Evolutionary conservation across 1,139 yeast genomes (phyloP).

Genomic region (Kodamaea arcana): DNA sequence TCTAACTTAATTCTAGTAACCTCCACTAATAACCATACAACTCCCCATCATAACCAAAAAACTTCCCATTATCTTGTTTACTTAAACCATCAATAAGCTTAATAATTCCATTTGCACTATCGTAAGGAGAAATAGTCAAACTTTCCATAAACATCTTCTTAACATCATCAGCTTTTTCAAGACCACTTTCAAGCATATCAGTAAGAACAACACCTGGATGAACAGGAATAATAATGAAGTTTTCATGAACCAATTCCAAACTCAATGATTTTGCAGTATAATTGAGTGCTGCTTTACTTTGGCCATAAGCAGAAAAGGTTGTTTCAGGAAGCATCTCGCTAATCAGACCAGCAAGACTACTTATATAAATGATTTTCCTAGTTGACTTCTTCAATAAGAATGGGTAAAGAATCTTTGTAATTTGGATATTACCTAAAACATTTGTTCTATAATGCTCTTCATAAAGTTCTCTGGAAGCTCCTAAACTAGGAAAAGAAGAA

Average conservation of each 20-base stretch:
- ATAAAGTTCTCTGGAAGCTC: constrained; percentile 1
- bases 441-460: constrained; percentile 3
- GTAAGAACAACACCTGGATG: constrained; percentile 32
- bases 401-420: constrained; percentile 2
- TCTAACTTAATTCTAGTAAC: no score
- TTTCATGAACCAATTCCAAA: constrained; percentile 18
- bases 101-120: not conserved
- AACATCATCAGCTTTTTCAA: not conserved
- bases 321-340: constrained; percentile 3
- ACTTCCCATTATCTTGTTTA: not conserved
- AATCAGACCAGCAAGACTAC: constrained; percentile 6
- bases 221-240: constrained; percentile 20
- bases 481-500: not conserved
- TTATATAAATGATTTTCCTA: constrained; percentile 4
- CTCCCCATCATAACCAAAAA: not conserved
- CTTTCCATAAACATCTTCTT: not conserved
- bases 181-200: constrained; percentile 24
- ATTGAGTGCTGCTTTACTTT: constrained; percentile 29
- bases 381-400: constrained; percentile 3
- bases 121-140: not conserved
- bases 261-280: constrained; percentile 16
- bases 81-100: not conserved
- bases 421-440: constrained; percentile 3
- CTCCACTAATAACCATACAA: no score
- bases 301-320: constrained; percentile 18